Evolutionary conservation across 2,329 filamentous ascomycete species (phyloP).

Genomic region (Ceratocystis lukuohia): DNA sequence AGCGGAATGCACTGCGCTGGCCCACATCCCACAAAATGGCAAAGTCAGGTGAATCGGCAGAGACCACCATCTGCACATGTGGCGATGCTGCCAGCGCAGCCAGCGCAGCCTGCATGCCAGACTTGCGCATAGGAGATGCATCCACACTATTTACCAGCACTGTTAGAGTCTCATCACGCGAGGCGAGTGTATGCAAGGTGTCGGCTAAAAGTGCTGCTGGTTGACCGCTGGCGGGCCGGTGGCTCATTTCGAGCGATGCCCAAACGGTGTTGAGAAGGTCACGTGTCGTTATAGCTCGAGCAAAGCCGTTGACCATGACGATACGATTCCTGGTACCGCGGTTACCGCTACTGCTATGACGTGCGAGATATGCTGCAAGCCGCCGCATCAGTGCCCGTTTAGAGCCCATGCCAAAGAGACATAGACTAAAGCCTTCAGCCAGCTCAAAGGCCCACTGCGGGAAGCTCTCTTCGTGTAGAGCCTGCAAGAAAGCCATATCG

Average conservation of each 20-base stretch:
- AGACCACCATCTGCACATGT: conserved; percentile 59
- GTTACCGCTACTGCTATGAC: conserved; percentile 24
- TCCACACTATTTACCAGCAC: conserved; percentile 81
- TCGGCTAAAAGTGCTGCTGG: conserved; percentile 55
- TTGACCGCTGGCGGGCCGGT: conserved; percentile 44
- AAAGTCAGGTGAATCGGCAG: conserved; percentile 79
- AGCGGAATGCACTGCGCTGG: conserved; percentile 68
- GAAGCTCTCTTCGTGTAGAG: conserved; percentile 68
- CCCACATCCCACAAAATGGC: conserved; percentile 79
- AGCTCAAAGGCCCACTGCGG: conserved; percentile 90
- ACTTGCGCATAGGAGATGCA: conserved; percentile 58
- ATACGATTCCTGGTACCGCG: conserved; percentile 40
- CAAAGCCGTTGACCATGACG: conserved; percentile 78
- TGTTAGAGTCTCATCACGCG: conserved; percentile 39
- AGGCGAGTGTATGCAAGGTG: conserved; percentile 47
- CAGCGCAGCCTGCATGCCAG: conserved; percentile 56
- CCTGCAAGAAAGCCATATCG: conserved; percentile 58
- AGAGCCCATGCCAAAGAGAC: conserved; percentile 84
- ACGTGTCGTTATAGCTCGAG: conserved; percentile 49
- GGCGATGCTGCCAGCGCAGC: conserved; percentile 64
- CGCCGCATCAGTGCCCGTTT: conserved; percentile 62
- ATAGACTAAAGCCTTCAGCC: conserved; percentile 72
- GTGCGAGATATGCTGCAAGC: conserved; percentile 60
- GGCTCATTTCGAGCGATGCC: conserved; percentile 42
- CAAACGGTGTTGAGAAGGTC: conserved; percentile 59